These are phyloP conservation scores for Cephaloascus albidus DNA, from an alignment of 805 yeast species.

Conservation along the genomic window DNA sequence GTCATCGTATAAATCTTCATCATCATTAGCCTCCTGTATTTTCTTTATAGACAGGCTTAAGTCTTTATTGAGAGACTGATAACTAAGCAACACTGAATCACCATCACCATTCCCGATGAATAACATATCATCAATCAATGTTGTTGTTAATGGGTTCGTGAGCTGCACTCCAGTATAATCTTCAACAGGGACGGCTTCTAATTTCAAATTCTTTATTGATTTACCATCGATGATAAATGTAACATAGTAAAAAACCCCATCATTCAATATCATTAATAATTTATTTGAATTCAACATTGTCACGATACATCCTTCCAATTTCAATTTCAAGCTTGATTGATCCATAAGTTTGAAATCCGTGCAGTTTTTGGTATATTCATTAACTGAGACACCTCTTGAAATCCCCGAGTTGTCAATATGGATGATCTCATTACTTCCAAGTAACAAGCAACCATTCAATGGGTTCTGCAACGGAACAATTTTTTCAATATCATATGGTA, in stretches of 20 bases:
- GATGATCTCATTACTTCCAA: constrained; percentile 69
- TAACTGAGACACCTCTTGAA: constrained; percentile 51
- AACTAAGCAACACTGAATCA: constrained; percentile 42
- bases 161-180: constrained; percentile 22
- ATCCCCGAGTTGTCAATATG: constrained; percentile 78
- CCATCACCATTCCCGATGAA: constrained; percentile 58
- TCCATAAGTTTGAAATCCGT: constrained; percentile 34
- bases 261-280: constrained; percentile 18
- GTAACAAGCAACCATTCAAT: constrained; percentile 54
- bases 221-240: constrained; percentile 32
- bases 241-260: constrained; percentile 24
- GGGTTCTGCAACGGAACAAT: constrained; percentile 59
- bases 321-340: constrained; percentile 39
- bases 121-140: constrained; percentile 30
- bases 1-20: constrained; percentile 35
- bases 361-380: constrained; percentile 35
- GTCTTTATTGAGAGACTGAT: background rate
- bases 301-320: constrained; percentile 41
- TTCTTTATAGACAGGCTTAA: background rate
- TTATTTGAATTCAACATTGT: constrained; percentile 19
- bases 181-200: background rate
- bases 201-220: constrained; percentile 19
- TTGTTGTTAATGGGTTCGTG: constrained; percentile 28
- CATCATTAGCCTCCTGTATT: constrained; percentile 13
- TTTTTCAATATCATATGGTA: constrained; percentile 69